Evolutionary conservation across 805 yeast species (phyloP), one percentile per base, ranked within the genome.

Genomic region (Pichia cephalocereana): DNA sequence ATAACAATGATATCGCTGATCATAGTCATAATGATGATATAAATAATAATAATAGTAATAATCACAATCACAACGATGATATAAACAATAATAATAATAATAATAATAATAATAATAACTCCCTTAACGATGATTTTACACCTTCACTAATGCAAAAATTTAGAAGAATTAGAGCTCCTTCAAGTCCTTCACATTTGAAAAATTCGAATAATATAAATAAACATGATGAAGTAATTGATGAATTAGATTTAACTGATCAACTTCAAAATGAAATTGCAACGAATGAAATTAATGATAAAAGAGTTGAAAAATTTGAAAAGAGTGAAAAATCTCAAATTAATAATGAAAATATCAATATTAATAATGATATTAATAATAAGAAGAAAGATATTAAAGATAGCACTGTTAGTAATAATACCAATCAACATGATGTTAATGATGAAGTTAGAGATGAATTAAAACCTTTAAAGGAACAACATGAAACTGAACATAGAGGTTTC

Each of bases 131-230:
- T 30, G 38, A 44, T 38, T 27, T 26, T 36, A 43, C 57, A 6
- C 45, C 59, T 36, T 58, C 64, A 2, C 43, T 65, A 15, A 67
- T 67, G 53, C 59, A 59, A 51, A 61, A 65, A 43, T 51, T 66
- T 38, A 61, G 67, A 45, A 56, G 73, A 44, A 63, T 67, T 54
- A 57, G 64, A 45, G 55, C 66, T 1, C 63, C 67, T 9, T 59
- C 66, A 17, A 63, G 64, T 41, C 65, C 68, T 6, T 54, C 56
- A 23, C 26, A 2, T 34, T 51, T 17, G 41, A 40, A 30, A 50
- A 45, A 42, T 50, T 47, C 27, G 39, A 48, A 28, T 45, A 46
- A 37, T 45, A 8, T 30, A 4, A 18, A 32, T 37, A 46, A 37
- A n/a, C 11, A n/a, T 43, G 36, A 39, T 43, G 44, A 47, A 40